phyloP scores from a whole-genome alignment of 2,329 filamentous ascomycete species.

The Pseudogymnoascus sp. region DNA sequence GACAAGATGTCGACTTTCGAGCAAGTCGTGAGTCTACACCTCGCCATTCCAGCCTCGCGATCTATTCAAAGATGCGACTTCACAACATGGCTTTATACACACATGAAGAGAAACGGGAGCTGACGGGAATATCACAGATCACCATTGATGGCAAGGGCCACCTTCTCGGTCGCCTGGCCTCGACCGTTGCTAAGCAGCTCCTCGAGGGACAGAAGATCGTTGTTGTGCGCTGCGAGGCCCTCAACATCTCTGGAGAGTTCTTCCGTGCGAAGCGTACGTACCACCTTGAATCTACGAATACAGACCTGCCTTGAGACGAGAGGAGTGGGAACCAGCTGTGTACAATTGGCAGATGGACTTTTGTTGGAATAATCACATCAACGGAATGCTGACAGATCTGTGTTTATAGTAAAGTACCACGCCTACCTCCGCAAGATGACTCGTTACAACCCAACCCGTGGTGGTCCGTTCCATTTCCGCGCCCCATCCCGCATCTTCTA shows the following conservation, averaged over 20 bases:
- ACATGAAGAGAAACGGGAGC: background rate
- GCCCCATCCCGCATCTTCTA: conserved; percentile 99
- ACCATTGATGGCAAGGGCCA: conserved; percentile 99
- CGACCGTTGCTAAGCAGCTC: conserved; percentile 97
- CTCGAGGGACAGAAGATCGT: conserved; percentile 99
- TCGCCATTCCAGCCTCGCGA: conserved; percentile 13
- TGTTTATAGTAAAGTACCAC: conserved; percentile 92
- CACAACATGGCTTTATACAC: background rate
- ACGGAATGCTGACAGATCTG: conserved; percentile 38
- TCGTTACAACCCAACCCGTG: conserved; percentile 97
- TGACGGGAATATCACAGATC: conserved; percentile 48
- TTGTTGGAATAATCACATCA: conserved; percentile 14
- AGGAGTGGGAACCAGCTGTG: conserved; percentile 15
- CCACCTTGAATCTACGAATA: conserved; percentile 12
- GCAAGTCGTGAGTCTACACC: conserved; percentile 53
- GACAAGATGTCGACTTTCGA: conserved; percentile 61
- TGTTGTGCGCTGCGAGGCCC: conserved; percentile 93
- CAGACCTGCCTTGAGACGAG: conserved; percentile 9
- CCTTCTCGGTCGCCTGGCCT: conserved; percentile 97
- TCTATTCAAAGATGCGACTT: conserved; percentile 9
- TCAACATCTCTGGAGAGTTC: conserved; percentile 99
- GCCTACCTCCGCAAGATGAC: conserved; percentile 99
- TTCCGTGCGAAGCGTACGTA: conserved; percentile 99
- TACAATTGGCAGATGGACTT: conserved; percentile 13
- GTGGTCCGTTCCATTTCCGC: conserved; percentile 99